Evolutionary conservation across 2,329 filamentous ascomycete species (phyloP).

Genomic region (Colletotrichum somersetense): DNA sequence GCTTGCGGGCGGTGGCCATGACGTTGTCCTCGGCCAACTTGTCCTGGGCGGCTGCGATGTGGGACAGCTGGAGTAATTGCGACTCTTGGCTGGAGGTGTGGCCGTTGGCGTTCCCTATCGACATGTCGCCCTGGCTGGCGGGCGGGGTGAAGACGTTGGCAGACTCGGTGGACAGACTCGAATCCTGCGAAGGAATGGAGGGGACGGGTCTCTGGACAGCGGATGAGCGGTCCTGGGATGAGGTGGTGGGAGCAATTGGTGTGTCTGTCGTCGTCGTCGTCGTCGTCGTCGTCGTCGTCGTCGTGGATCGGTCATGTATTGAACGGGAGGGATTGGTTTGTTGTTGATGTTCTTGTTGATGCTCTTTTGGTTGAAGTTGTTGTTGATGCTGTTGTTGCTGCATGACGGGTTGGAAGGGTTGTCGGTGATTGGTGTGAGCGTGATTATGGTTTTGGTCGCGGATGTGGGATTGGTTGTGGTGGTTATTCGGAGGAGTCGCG

Average conservation of each 20-base stretch:
- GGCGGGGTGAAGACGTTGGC: slow-evolving; percentile 49
- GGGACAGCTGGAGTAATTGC: slow-evolving; percentile 69
- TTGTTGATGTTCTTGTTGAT: not conserved
- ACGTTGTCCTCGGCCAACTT: slow-evolving; percentile 57
- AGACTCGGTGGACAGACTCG: slow-evolving; percentile 46
- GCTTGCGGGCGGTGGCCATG: slow-evolving; percentile 68
- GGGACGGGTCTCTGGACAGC: slow-evolving; percentile 41
- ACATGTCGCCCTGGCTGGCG: slow-evolving; percentile 44
- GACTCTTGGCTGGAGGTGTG: slow-evolving; percentile 65
- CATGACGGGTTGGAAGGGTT: not conserved
- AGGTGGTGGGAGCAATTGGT: slow-evolving; percentile 45
- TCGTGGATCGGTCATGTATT: slow-evolving; percentile 30
- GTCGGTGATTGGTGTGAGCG: slow-evolving; percentile 3
- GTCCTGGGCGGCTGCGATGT: slow-evolving; percentile 67
- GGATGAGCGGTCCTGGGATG: slow-evolving; percentile 29
- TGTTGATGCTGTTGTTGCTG: too few relatives aligned
- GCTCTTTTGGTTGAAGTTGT: too few relatives aligned
- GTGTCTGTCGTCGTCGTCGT: slow-evolving; percentile 43
- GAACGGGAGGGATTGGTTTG: slow-evolving; percentile 10
- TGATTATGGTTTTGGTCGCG: slow-evolving; percentile 5
- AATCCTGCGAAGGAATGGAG: slow-evolving; percentile 48
- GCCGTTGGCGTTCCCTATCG: slow-evolving; percentile 48
- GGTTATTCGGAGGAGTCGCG: slow-evolving; percentile 41
- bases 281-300: too few relatives aligned
- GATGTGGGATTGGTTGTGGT: slow-evolving; percentile 5